phyloP scores from a whole-genome alignment of 148 eudicot species.

The Amaranthus cruentus region DNA sequence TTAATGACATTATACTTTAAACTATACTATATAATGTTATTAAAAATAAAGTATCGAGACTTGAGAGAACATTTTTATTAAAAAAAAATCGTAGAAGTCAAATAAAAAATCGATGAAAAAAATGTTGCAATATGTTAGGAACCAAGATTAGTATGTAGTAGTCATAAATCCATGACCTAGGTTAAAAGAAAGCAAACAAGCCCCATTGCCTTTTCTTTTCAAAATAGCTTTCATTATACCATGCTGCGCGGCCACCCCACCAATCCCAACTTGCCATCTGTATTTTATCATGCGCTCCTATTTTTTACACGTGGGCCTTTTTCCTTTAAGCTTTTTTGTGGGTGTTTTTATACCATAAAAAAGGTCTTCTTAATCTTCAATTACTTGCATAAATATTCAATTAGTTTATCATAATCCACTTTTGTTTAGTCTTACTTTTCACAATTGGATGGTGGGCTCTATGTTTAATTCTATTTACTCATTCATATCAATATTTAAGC shows the following conservation, averaged over 20 bases:
- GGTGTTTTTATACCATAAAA: conserved; percentile 10
- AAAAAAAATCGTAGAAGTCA: too few relatives aligned
- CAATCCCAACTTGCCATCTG: conserved; percentile 34
- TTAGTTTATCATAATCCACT: conserved; percentile 13
- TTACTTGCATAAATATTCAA: conserved; percentile 9
- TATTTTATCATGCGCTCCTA: conserved; percentile 23
- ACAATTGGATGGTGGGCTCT: conserved; percentile 16
- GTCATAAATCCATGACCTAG: background rate
- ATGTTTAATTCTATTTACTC: background rate
- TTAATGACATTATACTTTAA: too few relatives aligned
- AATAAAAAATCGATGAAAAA: too few relatives aligned
- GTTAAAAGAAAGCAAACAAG: background rate
- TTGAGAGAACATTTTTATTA: too few relatives aligned
- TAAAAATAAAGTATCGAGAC: too few relatives aligned
- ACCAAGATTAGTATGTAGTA: too few relatives aligned
- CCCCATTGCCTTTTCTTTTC: background rate
- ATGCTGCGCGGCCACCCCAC: conserved; percentile 32
- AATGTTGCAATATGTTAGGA: too few relatives aligned
- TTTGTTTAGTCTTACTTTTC: conserved; percentile 17
- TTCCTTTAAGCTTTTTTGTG: background rate
- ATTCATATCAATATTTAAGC: background rate
- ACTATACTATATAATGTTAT: too few relatives aligned
- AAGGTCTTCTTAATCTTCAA: background rate
- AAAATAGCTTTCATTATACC: conserved; percentile 36
- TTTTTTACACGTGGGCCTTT: conserved; percentile 30